Conservation (phyloP, 2,329 filamentous ascomycete genomes). For the Aspergillaceae sp. region DNA sequence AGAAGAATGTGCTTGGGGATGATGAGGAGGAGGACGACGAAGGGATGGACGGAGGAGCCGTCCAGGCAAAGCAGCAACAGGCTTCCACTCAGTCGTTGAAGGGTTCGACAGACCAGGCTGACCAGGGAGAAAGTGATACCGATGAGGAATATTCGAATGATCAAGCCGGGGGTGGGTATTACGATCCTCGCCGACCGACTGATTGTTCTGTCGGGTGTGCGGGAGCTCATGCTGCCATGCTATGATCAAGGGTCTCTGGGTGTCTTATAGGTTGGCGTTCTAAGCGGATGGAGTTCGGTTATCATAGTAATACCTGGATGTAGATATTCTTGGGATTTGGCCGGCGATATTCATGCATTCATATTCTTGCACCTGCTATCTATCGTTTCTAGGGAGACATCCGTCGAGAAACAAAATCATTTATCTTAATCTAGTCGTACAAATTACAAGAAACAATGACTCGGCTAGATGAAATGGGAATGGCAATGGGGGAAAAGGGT, state of each 20-base stretch:
- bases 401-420: background rate
- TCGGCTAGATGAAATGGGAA: conserved; percentile 3
- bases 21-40: conserved; percentile 33
- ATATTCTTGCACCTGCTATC: too few relatives aligned
- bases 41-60: too few relatives aligned
- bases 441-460: conserved; percentile 8
- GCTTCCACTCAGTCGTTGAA: conserved; percentile 1
- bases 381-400: too few relatives aligned
- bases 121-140: conserved; percentile 59
- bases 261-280: background rate
- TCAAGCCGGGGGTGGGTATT: conserved; percentile 36
- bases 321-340: too few relatives aligned
- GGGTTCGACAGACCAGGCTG: conserved; percentile 1
- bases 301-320: too few relatives aligned
- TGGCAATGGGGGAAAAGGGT: conserved; percentile 19
- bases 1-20: conserved; percentile 36
- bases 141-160: conserved; percentile 54
- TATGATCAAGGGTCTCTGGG: background rate
- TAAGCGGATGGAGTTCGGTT: background rate
- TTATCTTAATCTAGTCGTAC: conserved; percentile 18
- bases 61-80: too few relatives aligned
- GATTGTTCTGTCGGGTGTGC: conserved; percentile 38
- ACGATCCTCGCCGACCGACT: conserved; percentile 45
- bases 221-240: conserved; percentile 8
- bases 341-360: too few relatives aligned